Conservation (phyloP, 192 early-diverging fungal species). For the Chytriomyces sp. region DNA sequence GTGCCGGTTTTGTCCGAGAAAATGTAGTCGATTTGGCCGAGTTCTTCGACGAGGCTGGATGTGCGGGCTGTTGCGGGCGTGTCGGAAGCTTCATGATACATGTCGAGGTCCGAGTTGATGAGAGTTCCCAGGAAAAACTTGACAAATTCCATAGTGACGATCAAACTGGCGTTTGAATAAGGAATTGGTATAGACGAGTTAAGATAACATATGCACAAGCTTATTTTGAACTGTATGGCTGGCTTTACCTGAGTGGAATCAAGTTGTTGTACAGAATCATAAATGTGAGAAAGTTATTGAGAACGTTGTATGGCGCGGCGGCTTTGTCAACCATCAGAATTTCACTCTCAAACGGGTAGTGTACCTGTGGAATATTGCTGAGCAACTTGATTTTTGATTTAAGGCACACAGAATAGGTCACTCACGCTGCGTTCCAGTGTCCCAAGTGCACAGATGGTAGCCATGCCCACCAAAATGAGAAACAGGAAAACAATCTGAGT, state of each 20-base stretch:
- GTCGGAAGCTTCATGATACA: slow-evolving; percentile 93
- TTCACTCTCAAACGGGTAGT: slow-evolving; percentile 50
- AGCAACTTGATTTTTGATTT: neutral
- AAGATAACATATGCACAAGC: too few species aligned
- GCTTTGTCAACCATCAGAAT: slow-evolving; percentile 41
- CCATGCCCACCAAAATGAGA: slow-evolving; percentile 80
- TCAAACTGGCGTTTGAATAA: slow-evolving; percentile 63
- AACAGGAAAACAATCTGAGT: slow-evolving; percentile 94
- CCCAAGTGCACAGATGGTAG: slow-evolving; percentile 86
- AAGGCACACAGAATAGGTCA: slow-evolving; percentile 25
- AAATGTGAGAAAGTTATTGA: slow-evolving; percentile 92
- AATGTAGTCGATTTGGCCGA: slow-evolving; percentile 96
- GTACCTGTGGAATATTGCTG: slow-evolving; percentile 31
- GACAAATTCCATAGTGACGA: slow-evolving; percentile 98
- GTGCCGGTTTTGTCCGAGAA: slow-evolving; percentile 93
- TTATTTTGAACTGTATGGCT: neutral
- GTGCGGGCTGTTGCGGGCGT: slow-evolving; percentile 92
- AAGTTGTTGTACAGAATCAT: slow-evolving; percentile 99
- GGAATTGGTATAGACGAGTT: neutral
- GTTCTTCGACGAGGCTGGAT: slow-evolving; percentile 92
- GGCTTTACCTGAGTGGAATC: slow-evolving; percentile 85
- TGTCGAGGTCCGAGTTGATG: slow-evolving; percentile 92
- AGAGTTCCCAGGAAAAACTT: slow-evolving; percentile 89
- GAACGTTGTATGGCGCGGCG: slow-evolving; percentile 63
- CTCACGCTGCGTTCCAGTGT: slow-evolving; percentile 56